A percentile compares a stretch with the other conserved stretches of the same genome.
Conservation (phyloP, 106 monocot species). For the Dendrobium officinale region DNA sequence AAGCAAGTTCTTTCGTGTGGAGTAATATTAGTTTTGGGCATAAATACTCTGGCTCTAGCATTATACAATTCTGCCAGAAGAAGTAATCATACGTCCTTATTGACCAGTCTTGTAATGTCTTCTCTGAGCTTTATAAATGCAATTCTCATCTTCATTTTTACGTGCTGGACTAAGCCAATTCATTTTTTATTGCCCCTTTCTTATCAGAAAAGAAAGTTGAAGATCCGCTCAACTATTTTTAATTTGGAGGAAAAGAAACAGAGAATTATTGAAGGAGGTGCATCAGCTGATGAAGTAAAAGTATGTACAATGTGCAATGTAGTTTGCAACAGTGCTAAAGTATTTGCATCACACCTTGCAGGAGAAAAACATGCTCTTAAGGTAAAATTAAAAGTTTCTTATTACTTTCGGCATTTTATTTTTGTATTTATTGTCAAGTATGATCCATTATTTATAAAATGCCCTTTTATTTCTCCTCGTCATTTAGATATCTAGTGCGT, state of each 20-base stretch:
- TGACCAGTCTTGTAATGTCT: background rate
- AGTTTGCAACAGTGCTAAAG: conserved; percentile 45
- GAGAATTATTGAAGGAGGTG: conserved; percentile 40
- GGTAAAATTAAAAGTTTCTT: background rate
- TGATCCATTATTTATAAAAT: background rate
- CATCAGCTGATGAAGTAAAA: conserved; percentile 27
- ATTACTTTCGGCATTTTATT: background rate
- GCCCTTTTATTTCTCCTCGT: too few species aligned
- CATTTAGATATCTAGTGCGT: background rate
- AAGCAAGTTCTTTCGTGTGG: background rate
- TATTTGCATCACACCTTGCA: conserved; percentile 30
- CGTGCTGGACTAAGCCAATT: background rate
- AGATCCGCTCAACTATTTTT: background rate
- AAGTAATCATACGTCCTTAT: background rate
- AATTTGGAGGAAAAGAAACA: conserved; percentile 44
- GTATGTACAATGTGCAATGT: conserved; percentile 52
- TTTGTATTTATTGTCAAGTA: background rate
- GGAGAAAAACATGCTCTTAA: conserved; percentile 27
- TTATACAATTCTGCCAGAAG: background rate
- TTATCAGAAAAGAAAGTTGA: background rate
- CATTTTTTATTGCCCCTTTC: background rate
- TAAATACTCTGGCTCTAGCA: background rate
- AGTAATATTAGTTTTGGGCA: background rate
- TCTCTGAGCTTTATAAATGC: background rate
- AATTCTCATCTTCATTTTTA: background rate